These are phyloP conservation scores for Zasmidium citrigriseum DNA, from an alignment of 2,329 filamentous ascomycete species.

Conservation along the genomic window DNA sequence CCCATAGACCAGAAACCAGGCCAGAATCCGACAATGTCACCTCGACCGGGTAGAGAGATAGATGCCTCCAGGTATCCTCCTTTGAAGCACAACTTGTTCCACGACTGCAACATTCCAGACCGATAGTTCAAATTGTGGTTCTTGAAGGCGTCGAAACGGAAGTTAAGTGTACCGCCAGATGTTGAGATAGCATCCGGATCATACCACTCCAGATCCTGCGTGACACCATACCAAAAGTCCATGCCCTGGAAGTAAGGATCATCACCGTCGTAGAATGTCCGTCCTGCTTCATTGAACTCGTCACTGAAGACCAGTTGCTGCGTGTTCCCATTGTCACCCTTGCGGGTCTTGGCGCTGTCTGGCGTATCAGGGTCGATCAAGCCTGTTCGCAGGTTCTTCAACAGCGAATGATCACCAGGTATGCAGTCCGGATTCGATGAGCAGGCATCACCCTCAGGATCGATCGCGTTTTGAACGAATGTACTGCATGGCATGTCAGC, in stretches of 20 bases:
- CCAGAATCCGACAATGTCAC: constrained; percentile 70
- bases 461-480: constrained; percentile 53
- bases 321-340: constrained; percentile 47
- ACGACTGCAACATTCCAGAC: constrained; percentile 55
- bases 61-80: constrained; percentile 70
- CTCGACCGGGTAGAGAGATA: constrained; percentile 67
- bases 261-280: constrained; percentile 59
- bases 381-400: constrained; percentile 60
- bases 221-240: constrained; percentile 58
- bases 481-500: constrained; percentile 47
- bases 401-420: constrained; percentile 46
- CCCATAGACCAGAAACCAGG: constrained; percentile 77
- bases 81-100: constrained; percentile 63
- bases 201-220: constrained; percentile 54
- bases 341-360: constrained; percentile 45
- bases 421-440: constrained; percentile 52
- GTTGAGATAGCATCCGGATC: constrained; percentile 49
- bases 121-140: constrained; percentile 60
- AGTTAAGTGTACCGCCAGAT: constrained; percentile 44
- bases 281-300: constrained; percentile 55
- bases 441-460: constrained; percentile 40
- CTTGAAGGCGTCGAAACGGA: constrained; percentile 65
- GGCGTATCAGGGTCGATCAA: constrained; percentile 58
- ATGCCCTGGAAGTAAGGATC: constrained; percentile 57
- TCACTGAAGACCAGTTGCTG: constrained; percentile 57